Evolutionary conservation across 2,329 filamentous ascomycete genomes (phyloP).

Genomic region (Pseudogymnoascus sp.): DNA sequence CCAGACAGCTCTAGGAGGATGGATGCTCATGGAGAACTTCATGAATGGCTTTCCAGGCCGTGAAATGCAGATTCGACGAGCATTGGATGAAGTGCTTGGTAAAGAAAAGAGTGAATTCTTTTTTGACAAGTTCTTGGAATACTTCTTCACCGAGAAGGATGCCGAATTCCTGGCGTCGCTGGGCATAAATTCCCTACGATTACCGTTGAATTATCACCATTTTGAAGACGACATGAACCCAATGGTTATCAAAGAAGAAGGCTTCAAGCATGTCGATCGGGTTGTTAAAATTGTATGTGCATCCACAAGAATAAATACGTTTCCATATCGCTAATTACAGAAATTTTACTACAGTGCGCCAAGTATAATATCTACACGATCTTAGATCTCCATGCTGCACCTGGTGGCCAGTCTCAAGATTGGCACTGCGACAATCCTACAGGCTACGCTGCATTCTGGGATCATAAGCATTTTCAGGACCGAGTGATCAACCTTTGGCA

Average conservation of each 20-base stretch:
- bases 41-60: slow-evolving; percentile 57
- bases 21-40: slow-evolving; percentile 51
- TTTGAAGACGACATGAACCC: slow-evolving; percentile 50
- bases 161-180: slow-evolving; percentile 51
- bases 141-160: slow-evolving; percentile 55
- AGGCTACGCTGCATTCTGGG: slow-evolving; percentile 40
- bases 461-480: slow-evolving; percentile 43
- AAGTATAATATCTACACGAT: slow-evolving; percentile 40
- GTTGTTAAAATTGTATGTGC: slow-evolving; percentile 33
- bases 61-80: slow-evolving; percentile 49
- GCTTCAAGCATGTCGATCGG: slow-evolving; percentile 45
- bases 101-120: slow-evolving; percentile 53
- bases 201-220: slow-evolving; percentile 57
- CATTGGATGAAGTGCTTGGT: slow-evolving; percentile 48
- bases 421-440: slow-evolving; percentile 41
- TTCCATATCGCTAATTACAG: not conserved
- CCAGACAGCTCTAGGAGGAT: slow-evolving; percentile 35
- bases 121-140: slow-evolving; percentile 42
- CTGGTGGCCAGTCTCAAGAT: slow-evolving; percentile 43
- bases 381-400: slow-evolving; percentile 40
- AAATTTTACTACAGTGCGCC: slow-evolving; percentile 31
- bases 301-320: not conserved
- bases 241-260: slow-evolving; percentile 40
- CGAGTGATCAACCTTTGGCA: slow-evolving; percentile 40
- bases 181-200: slow-evolving; percentile 51